Conservation (phyloP, 2,329 filamentous ascomycete genomes). For the Huntiella omanensis region DNA sequence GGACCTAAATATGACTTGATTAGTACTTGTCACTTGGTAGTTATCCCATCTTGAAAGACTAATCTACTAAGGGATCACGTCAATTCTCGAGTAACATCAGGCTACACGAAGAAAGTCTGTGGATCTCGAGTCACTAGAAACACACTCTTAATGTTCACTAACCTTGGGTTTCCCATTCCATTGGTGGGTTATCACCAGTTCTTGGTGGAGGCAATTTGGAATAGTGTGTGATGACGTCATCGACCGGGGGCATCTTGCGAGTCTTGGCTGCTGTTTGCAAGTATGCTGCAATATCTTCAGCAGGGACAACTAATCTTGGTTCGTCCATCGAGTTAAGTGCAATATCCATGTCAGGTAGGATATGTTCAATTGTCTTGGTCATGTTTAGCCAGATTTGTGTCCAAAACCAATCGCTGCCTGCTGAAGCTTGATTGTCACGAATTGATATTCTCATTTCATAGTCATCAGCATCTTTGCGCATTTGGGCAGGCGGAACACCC, state of each 20-base stretch:
- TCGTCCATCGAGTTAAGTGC: slow-evolving; percentile 50
- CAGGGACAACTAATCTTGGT: slow-evolving; percentile 42
- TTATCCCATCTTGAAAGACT: background rate
- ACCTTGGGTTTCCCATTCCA: slow-evolving; percentile 34
- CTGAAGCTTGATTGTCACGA: slow-evolving; percentile 31
- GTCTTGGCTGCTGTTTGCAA: slow-evolving; percentile 33
- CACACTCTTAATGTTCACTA: slow-evolving; percentile 14
- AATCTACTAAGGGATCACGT: background rate
- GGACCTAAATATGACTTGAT: slow-evolving; percentile 20
- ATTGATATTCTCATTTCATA: slow-evolving; percentile 45
- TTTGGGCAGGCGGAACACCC: slow-evolving; percentile 27
- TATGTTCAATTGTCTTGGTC: slow-evolving; percentile 31
- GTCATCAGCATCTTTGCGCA: slow-evolving; percentile 32
- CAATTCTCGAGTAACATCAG: background rate
- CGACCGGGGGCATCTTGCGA: slow-evolving; percentile 24
- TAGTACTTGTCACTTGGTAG: background rate
- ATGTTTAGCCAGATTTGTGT: slow-evolving; percentile 36
- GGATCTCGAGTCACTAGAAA: background rate
- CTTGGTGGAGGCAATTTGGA: slow-evolving; percentile 22
- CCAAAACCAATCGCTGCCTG: slow-evolving; percentile 38
- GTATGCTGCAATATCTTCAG: slow-evolving; percentile 38
- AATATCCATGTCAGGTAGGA: slow-evolving; percentile 49
- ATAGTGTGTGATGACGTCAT: slow-evolving; percentile 26
- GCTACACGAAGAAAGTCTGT: background rate
- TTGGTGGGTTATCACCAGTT: slow-evolving; percentile 17